Conservation (phyloP, 805 yeast species). For the Gaillardinia entomophila region DNA sequence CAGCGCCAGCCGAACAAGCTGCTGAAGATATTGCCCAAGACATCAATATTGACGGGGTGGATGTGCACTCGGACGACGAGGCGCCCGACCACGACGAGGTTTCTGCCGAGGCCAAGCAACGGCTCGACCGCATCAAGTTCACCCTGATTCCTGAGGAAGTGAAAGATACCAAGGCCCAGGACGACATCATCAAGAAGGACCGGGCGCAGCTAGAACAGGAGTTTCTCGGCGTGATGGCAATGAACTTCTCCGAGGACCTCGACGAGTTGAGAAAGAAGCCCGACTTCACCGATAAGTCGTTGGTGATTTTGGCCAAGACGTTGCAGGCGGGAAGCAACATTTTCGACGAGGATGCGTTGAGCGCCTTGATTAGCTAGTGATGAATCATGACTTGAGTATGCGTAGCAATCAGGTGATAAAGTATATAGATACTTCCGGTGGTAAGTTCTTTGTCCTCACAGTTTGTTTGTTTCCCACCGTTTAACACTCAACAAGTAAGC, state of each 20-base stretch:
- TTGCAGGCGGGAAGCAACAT: conserved; percentile 54
- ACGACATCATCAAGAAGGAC: conserved; percentile 19
- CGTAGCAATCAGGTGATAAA: too few species aligned
- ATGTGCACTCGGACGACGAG: conserved; percentile 22
- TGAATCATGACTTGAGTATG: neutral
- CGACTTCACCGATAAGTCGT: conserved; percentile 54
- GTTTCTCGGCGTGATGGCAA: conserved; percentile 51
- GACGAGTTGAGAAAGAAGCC: conserved; percentile 56
- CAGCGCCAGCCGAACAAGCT: conserved; percentile 1
- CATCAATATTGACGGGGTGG: conserved; percentile 26
- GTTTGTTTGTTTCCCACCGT: too few species aligned
- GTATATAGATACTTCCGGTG: too few species aligned
- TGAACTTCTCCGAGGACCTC: conserved; percentile 55
- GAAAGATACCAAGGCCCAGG: conserved; percentile 4
- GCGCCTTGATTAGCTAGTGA: conserved; percentile 10
- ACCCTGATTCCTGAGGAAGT: conserved; percentile 13
- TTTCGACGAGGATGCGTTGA: conserved; percentile 49
- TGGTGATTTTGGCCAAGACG: conserved; percentile 50
- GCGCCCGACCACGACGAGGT: conserved; percentile 4
- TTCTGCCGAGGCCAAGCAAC: conserved; percentile 11
- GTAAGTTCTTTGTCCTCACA: too few species aligned
- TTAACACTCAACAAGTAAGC: too few species aligned
- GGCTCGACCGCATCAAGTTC: conserved; percentile 17
- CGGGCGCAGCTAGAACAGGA: conserved; percentile 40
- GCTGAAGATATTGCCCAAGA: conserved; percentile 15